A percentile compares a stretch with the other conserved stretches of the same genome.
phyloP scores from a whole-genome alignment of 371 early-diverging fungal species.

The Zychaea mexicana region DNA sequence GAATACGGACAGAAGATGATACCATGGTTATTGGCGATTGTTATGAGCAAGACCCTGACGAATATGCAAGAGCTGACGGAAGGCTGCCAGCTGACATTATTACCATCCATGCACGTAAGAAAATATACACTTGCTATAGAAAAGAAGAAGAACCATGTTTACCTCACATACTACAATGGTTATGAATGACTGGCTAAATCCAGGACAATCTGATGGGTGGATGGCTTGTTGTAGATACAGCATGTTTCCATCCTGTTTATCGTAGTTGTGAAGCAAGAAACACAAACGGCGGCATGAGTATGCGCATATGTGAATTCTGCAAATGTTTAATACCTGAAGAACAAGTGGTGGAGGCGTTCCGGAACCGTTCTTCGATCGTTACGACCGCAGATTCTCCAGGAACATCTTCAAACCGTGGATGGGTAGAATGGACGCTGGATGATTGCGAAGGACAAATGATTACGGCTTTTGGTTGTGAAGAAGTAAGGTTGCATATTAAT shows the following conservation, averaged over 20 bases:
- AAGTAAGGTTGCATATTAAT: conserved; percentile 23
- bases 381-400: background rate
- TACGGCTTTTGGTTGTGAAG: conserved; percentile 39
- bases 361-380: conserved; percentile 10
- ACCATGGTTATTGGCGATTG: background rate
- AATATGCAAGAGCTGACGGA: background rate
- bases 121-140: background rate
- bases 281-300: background rate
- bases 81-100: background rate
- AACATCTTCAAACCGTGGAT: conserved; percentile 11
- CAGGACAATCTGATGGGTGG: background rate
- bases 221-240: conserved; percentile 22
- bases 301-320: conserved; percentile 32
- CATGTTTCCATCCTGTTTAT: conserved; percentile 21
- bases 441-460: conserved; percentile 32
- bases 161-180: background rate
- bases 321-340: conserved; percentile 18
- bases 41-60: background rate
- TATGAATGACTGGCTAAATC: background rate
- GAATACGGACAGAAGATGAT: conserved; percentile 3
- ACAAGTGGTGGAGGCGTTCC: conserved; percentile 28
- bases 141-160: background rate
- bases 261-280: background rate
- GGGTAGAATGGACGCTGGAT: conserved; percentile 44
- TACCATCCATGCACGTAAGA: conserved; percentile 16